Percentiles rank a stretch among this genome's conserved stretches.
Conservation (phyloP, 2,329 filamentous ascomycete genomes). For the Alternaria tenuissima region DNA sequence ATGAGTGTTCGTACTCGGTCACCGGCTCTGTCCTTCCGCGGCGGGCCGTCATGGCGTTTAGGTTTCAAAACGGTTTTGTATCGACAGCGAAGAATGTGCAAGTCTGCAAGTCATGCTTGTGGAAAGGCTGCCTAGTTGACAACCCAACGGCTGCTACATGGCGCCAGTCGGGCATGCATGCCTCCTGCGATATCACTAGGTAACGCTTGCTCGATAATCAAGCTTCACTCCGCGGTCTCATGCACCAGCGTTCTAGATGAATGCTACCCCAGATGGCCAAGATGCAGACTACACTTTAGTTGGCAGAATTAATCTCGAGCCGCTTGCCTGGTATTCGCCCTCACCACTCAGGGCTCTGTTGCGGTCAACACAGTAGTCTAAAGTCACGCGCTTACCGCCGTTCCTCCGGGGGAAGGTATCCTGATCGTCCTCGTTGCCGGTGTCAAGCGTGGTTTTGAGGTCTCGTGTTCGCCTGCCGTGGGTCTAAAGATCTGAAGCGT, state of each 20-base stretch:
- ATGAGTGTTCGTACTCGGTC: background rate
- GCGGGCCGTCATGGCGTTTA: background rate
- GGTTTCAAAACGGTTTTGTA: background rate
- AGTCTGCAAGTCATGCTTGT: background rate
- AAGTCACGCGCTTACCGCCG: background rate
- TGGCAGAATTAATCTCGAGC: background rate
- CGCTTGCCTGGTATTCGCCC: background rate
- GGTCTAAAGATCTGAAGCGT: background rate
- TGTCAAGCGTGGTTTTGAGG: background rate
- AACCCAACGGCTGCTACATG: background rate
- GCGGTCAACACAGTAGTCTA: background rate
- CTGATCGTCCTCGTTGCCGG: background rate
- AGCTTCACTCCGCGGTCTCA: background rate
- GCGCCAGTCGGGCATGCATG: background rate
- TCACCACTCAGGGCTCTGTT: background rate
- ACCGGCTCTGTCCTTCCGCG: background rate
- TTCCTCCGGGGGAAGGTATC: background rate
- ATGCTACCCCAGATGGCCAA: background rate
- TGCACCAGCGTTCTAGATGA: background rate
- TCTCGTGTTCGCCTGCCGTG: conserved; percentile 1
- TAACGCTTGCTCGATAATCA: background rate
- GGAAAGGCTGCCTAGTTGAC: background rate
- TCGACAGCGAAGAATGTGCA: background rate
- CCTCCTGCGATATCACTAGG: background rate
- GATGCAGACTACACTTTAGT: background rate